Conservation (phyloP, 352 stramenopile genomes). For the Stramenopiles sp. region DNA sequence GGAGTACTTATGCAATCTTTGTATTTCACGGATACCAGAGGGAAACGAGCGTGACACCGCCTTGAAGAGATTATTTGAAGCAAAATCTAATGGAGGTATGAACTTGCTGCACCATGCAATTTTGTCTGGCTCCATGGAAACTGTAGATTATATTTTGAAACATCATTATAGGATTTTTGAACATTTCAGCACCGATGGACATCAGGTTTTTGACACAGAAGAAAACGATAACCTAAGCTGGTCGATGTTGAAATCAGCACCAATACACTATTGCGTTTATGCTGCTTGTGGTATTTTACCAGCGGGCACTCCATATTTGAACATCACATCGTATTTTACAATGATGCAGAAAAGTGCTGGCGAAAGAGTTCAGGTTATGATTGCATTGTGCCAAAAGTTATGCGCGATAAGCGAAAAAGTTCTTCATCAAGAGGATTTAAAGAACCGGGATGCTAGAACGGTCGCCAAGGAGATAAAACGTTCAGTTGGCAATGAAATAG, state of each 20-base stretch:
- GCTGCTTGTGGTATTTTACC: neutral
- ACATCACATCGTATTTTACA: neutral
- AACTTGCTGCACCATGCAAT: neutral
- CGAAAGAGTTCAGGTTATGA: neutral
- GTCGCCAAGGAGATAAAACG: neutral
- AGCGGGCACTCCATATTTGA: neutral
- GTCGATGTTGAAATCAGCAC: neutral
- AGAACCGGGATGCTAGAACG: neutral
- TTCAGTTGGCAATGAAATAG: neutral
- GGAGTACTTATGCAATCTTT: neutral
- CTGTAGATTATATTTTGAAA: neutral
- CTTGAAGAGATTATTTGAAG: neutral
- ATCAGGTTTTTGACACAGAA: neutral
- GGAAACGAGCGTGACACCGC: neutral
- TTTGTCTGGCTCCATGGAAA: neutral
- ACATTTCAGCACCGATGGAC: neutral
- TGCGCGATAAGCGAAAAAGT: neutral
- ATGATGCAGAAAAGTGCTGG: neutral
- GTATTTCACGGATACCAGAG: neutral
- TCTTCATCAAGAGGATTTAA: neutral
- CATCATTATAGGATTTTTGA: neutral
- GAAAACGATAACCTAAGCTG: neutral
- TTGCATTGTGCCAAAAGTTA: neutral
- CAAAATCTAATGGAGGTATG: slow-evolving; percentile 6
- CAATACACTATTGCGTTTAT: neutral